A percentile compares a stretch with the other conserved stretches of the same genome.
Evolutionary conservation across 345 rosid genomes (phyloP).

Genomic region (Populus davidiana): DNA sequence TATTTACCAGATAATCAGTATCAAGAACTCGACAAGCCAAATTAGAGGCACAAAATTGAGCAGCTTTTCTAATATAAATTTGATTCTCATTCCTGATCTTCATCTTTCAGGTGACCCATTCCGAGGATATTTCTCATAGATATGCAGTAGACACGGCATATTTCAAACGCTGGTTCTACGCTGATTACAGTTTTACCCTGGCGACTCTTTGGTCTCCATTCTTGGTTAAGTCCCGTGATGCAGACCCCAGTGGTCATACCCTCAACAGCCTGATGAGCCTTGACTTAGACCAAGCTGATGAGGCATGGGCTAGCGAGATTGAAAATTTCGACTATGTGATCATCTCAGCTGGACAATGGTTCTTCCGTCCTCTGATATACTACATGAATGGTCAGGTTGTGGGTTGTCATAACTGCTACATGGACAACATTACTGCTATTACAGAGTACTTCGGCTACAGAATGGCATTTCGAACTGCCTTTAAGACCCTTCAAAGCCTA

Average conservation of each 20-base stretch:
- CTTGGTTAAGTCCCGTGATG: conserved; percentile 45
- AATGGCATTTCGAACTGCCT: conserved; percentile 57
- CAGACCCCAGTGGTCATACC: conserved; percentile 41
- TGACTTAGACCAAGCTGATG: conserved; percentile 48
- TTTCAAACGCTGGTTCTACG: conserved; percentile 27
- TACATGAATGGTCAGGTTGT: conserved; percentile 29
- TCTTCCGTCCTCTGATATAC: conserved; percentile 45
- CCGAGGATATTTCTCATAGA: conserved; percentile 21
- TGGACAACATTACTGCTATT: conserved; percentile 30
- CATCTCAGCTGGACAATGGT: conserved; percentile 59
- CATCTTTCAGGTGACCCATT: conserved; percentile 20
- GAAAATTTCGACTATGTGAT: conserved; percentile 44
- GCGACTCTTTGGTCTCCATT: conserved; percentile 51
- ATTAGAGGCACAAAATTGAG: background rate
- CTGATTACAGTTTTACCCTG: conserved; percentile 37
- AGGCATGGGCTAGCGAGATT: conserved; percentile 42
- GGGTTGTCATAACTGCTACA: conserved; percentile 42
- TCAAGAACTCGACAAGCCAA: background rate
- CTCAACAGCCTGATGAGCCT: conserved; percentile 38
- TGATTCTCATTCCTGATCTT: background rate
- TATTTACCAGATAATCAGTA: background rate
- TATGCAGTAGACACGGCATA: conserved; percentile 16
- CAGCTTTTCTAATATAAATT: background rate
- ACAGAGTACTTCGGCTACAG: conserved; percentile 46
- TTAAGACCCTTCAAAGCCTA: conserved; percentile 37